Evolutionary conservation across 495 filamentous ascomycete genomes (phyloP).

Genomic region (Trichoderma erinaceum): DNA sequence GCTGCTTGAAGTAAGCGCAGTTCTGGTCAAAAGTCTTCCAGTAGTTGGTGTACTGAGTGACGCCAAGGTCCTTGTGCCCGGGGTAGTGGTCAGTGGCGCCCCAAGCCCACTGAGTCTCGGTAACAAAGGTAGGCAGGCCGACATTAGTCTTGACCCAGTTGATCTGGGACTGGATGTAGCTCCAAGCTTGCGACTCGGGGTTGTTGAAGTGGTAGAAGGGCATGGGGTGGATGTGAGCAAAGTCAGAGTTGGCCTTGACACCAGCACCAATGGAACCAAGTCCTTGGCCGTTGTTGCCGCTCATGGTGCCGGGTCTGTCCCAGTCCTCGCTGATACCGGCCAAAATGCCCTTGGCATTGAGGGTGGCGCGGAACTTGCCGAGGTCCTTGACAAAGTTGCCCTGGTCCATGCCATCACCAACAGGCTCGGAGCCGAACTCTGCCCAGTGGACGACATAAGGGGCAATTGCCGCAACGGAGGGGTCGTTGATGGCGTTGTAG

Average conservation of each 20-base stretch:
- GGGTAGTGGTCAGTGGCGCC: slow-evolving; percentile 15
- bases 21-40: slow-evolving; percentile 24
- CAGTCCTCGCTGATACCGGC: slow-evolving; percentile 26
- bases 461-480: slow-evolving; percentile 18
- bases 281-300: slow-evolving; percentile 14
- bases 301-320: slow-evolving; percentile 25
- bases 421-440: slow-evolving; percentile 25
- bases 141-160: slow-evolving; percentile 18
- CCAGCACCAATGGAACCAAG: slow-evolving; percentile 18
- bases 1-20: slow-evolving; percentile 21
- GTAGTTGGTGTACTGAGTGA: slow-evolving; percentile 22
- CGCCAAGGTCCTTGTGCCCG: slow-evolving; percentile 16
- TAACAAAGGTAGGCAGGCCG: slow-evolving; percentile 21
- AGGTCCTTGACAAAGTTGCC: slow-evolving; percentile 23
- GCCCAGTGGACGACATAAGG: slow-evolving; percentile 25
- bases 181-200: slow-evolving; percentile 20
- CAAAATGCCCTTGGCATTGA: slow-evolving; percentile 22
- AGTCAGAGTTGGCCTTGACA: slow-evolving; percentile 22
- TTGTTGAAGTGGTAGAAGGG: slow-evolving; percentile 22
- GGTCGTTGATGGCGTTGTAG: slow-evolving; percentile 19
- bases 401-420: slow-evolving; percentile 24
- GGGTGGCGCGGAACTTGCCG: slow-evolving; percentile 17
- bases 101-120: slow-evolving; percentile 26
- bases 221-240: slow-evolving; percentile 24
- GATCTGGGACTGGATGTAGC: slow-evolving; percentile 22